These are phyloP conservation scores for Ophiostoma piceae DNA, from an alignment of 2,329 filamentous ascomycete species.

Conservation along the genomic window DNA sequence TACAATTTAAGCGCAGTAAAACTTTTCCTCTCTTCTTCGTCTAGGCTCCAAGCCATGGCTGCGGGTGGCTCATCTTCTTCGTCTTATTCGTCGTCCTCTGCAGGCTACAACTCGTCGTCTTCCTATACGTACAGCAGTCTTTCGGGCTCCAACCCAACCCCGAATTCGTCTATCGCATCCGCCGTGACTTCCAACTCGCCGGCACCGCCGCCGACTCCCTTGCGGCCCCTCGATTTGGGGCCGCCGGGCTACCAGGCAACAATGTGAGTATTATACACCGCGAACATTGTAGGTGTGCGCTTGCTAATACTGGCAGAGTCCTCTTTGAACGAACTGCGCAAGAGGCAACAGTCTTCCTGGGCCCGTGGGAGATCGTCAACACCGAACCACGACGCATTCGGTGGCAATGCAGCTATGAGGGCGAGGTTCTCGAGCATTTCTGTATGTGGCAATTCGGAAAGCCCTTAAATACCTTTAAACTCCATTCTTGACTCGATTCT, in stretches of 20 bases:
- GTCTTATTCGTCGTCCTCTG: constrained; percentile 45
- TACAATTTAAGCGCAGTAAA: background rate
- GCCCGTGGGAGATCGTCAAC: constrained; percentile 49
- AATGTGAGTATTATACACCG: constrained; percentile 38
- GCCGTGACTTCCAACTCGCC: constrained; percentile 39
- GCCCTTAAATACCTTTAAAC: background rate
- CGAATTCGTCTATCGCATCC: constrained; percentile 43
- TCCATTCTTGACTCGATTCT: background rate
- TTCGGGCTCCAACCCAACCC: constrained; percentile 44
- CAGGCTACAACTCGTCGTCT: constrained; percentile 40
- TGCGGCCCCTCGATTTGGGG: constrained; percentile 46
- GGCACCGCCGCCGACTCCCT: constrained; percentile 37
- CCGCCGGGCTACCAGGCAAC: constrained; percentile 51
- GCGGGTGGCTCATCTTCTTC: constrained; percentile 42
- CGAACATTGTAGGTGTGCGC: constrained; percentile 20
- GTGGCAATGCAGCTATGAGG: constrained; percentile 50
- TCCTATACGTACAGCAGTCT: constrained; percentile 42
- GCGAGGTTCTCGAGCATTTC: constrained; percentile 49
- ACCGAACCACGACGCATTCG: constrained; percentile 45
- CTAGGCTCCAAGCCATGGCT: constrained; percentile 27
- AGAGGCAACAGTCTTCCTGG: constrained; percentile 48
- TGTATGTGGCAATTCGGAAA: constrained; percentile 32
- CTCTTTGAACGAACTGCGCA: constrained; percentile 47
- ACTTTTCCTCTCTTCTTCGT: background rate
- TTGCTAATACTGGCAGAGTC: constrained; percentile 34